phyloP scores from a whole-genome alignment of 805 yeast genomes.

The Candida broadrunensis region DNA sequence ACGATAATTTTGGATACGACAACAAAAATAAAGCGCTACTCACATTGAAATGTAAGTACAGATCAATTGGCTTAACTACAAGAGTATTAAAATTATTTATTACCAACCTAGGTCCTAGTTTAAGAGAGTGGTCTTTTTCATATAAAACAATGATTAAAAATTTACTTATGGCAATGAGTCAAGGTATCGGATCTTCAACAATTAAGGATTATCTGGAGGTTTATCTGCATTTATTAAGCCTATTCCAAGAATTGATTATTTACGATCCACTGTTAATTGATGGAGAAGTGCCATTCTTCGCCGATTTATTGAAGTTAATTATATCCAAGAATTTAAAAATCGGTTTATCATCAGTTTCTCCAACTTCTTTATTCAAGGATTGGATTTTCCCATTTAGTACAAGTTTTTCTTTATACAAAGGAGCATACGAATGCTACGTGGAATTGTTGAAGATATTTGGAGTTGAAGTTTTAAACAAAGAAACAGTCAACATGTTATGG shows the following conservation, averaged over 20 bases:
- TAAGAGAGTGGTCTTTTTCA: slow-evolving; percentile 18
- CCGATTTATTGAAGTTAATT: slow-evolving; percentile 21
- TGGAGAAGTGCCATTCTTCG: slow-evolving; percentile 29
- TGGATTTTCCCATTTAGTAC: slow-evolving; percentile 46
- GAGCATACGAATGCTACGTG: slow-evolving; percentile 54
- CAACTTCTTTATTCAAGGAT: slow-evolving; percentile 37
- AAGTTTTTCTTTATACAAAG: slow-evolving; percentile 34
- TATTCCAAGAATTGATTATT: slow-evolving; percentile 36
- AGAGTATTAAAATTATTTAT: slow-evolving; percentile 26
- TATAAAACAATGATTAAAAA: slow-evolving; percentile 22
- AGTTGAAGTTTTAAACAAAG: slow-evolving; percentile 40
- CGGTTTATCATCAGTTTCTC: slow-evolving; percentile 29
- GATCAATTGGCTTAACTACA: slow-evolving; percentile 21
- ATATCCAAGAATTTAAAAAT: slow-evolving; percentile 34
- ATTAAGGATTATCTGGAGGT: slow-evolving; percentile 24
- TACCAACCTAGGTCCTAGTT: slow-evolving; percentile 37
- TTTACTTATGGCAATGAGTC: slow-evolving; percentile 23
- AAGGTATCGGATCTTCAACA: slow-evolving; percentile 29
- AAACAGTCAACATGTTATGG: slow-evolving; percentile 60
- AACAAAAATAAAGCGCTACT: slow-evolving; percentile 28
- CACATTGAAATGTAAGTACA: slow-evolving; percentile 32
- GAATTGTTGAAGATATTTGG: slow-evolving; percentile 55
- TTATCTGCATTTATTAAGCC: slow-evolving; percentile 18
- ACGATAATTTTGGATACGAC: slow-evolving; percentile 37
- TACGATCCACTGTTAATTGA: slow-evolving; percentile 34